Evolutionary conservation across 148 eudicot genomes (phyloP), one percentile per base, ranked within the genome.

Genomic region (Nepenthes gracilis): DNA sequence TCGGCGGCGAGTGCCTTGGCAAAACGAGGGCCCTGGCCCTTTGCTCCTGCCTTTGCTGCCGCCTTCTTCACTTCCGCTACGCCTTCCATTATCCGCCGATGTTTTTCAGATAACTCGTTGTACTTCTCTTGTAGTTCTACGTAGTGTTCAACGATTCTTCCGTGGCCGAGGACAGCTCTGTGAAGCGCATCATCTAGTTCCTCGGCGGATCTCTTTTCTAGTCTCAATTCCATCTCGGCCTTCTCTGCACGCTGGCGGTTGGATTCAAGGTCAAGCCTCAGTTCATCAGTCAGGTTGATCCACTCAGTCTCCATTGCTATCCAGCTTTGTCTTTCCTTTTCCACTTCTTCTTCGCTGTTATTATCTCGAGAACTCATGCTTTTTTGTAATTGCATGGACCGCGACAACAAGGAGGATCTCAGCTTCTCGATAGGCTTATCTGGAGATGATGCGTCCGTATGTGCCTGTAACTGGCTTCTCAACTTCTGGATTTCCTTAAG

Each of bases 261-360:
- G 47, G 88, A 67, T 67, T 88, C 88, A 53, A 93, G 82, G 65
- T 93, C 92, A 2, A 86, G 73, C 79, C 96, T 84, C 62, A 93
- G 73, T 47, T 88, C 99, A 36, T 93, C 99, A 5, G 99, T 93
- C 56, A 93, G 67, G 59, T 70, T 88, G 15, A 93, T 93, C 99
- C 99, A 93, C 6, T 93, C 96, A 40, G 96, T 93, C 77, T 93
- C 99, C 99, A 93, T 88, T 72, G 88, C 99, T 74, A 85, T 88
- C 99, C 96, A 93, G 67, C 78, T 78, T 63, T 84, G 65, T 57
- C 95, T 67, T 74, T 93, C 99, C 75, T 88, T 84, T 66, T 88
- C 91, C 4, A 88, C 54, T 51, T 93, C 99, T 78, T 93, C 96
- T 32, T 65, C 78, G 33, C 34, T 79, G 72, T 71, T 77, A 49